Percentiles rank a stretch among this genome's conserved stretches.
Evolutionary conservation across 129 eudicot genomes (phyloP).

Genomic region (Lactuca saligna): DNA sequence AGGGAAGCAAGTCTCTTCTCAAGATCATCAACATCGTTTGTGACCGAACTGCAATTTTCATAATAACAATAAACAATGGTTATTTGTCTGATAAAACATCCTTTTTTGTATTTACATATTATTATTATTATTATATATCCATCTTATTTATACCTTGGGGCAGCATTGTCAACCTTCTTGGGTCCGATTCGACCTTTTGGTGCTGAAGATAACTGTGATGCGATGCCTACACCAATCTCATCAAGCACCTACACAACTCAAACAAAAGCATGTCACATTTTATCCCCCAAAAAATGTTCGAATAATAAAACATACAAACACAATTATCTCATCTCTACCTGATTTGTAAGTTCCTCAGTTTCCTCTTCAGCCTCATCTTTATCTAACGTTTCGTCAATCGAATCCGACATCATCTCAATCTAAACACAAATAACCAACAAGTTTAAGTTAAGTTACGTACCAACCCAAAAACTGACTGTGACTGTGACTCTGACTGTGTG

Average conservation of each 20-base stretch:
- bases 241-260: slow-evolving; percentile 68
- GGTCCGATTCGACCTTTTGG: slow-evolving; percentile 86
- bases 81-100: too few relatives aligned
- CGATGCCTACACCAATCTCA: slow-evolving; percentile 94
- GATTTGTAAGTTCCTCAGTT: slow-evolving; percentile 94
- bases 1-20: slow-evolving; percentile 93
- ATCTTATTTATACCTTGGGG: slow-evolving; percentile 59
- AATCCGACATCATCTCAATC: slow-evolving; percentile 98
- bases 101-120: not conserved
- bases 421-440: slow-evolving; percentile 18
- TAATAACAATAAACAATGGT: not conserved
- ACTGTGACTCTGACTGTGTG: too few relatives aligned
- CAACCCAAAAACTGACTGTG: not conserved
- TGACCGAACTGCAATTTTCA: slow-evolving; percentile 43
- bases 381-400: slow-evolving; percentile 92
- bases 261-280: slow-evolving; percentile 3
- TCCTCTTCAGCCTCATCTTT: slow-evolving; percentile 99
- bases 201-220: slow-evolving; percentile 91
- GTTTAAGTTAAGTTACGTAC: not conserved
- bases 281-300: not conserved
- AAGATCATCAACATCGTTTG: slow-evolving; percentile 82
- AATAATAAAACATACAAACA: not conserved
- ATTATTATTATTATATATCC: too few relatives aligned
- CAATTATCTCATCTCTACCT: slow-evolving; percentile 37
- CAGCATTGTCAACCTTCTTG: slow-evolving; percentile 65